Conservation (phyloP, 768 basidiomycete genomes). For the Suillus plorans region DNA sequence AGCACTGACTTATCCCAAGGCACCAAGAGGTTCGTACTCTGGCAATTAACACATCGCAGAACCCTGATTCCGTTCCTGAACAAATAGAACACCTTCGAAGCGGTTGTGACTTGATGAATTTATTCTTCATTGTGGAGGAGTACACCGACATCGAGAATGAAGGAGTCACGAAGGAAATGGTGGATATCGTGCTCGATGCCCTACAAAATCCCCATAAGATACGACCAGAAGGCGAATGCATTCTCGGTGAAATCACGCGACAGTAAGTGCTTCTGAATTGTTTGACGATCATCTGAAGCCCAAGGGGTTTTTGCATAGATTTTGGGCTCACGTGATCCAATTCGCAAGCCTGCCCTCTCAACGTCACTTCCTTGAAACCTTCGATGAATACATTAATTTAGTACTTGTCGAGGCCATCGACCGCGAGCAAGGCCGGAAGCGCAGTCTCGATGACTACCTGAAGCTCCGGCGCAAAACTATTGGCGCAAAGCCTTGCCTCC, state of each 20-base stretch:
- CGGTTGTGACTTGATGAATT: no score
- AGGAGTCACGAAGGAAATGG: no score
- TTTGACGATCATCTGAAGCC: neutral
- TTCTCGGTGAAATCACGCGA: slow-evolving; percentile 10
- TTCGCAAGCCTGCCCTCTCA: neutral
- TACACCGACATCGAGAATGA: no score
- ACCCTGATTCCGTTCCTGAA: no score
- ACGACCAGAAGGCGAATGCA: slow-evolving; percentile 3
- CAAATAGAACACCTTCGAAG: no score
- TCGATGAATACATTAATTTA: neutral
- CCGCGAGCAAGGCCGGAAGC: slow-evolving; percentile 15
- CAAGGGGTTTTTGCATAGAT: neutral
- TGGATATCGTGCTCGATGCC: no score
- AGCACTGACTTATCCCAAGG: no score
- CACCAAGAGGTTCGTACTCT: no score
- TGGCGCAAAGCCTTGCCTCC: slow-evolving; percentile 31
- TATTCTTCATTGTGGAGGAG: no score
- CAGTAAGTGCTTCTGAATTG: slow-evolving; percentile 28
- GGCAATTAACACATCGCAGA: no score
- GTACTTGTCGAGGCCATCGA: slow-evolving; percentile 6
- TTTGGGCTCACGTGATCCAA: slow-evolving; percentile 6
- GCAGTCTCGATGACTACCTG: slow-evolving; percentile 31
- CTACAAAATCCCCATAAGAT: no score
- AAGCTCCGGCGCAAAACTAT: slow-evolving; percentile 30
- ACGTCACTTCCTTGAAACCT: neutral